A percentile compares a stretch with the other conserved stretches of the same genome.
These are phyloP conservation scores for Cladophialophora chaetospira DNA, from an alignment of 2,329 filamentous ascomycete genomes.

Conservation along the genomic window DNA sequence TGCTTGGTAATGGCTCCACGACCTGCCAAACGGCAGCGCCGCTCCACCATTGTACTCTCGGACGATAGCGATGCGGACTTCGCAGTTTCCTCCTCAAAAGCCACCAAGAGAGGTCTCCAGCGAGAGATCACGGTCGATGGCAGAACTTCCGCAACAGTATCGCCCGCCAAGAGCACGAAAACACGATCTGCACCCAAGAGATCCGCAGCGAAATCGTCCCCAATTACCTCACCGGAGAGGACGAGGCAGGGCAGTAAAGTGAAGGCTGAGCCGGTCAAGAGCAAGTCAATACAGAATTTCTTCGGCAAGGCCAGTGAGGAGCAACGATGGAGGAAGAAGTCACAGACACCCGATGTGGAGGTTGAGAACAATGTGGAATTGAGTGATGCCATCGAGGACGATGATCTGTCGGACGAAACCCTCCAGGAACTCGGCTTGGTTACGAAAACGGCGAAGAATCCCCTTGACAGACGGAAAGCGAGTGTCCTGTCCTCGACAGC, in stretches of 20 bases:
- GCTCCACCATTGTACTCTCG: constrained; percentile 30
- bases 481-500: not conserved
- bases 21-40: constrained; percentile 35
- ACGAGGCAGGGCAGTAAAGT: constrained; percentile 31
- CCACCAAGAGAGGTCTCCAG: constrained; percentile 11
- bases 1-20: constrained; percentile 31
- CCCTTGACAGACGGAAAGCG: constrained; percentile 20
- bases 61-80: constrained; percentile 28
- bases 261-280: constrained; percentile 29
- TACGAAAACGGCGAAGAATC: constrained; percentile 7
- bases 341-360: constrained; percentile 31
- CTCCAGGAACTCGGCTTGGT: constrained; percentile 38
- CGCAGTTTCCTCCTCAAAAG: constrained; percentile 12
- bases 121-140: constrained; percentile 29
- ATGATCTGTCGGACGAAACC: constrained; percentile 41
- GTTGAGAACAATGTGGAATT: constrained; percentile 25
- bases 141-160: constrained; percentile 22
- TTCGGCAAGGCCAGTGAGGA: constrained; percentile 44
- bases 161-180: constrained; percentile 18
- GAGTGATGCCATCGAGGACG: constrained; percentile 38
- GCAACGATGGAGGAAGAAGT: constrained; percentile 42
- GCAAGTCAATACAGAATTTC: constrained; percentile 45
- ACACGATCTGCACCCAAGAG: constrained; percentile 8
- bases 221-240: constrained; percentile 40
- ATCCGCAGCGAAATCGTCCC: constrained; percentile 23